phyloP scores from a whole-genome alignment of 2,329 filamentous ascomycete species.

The Albifimbria verrucaria region DNA sequence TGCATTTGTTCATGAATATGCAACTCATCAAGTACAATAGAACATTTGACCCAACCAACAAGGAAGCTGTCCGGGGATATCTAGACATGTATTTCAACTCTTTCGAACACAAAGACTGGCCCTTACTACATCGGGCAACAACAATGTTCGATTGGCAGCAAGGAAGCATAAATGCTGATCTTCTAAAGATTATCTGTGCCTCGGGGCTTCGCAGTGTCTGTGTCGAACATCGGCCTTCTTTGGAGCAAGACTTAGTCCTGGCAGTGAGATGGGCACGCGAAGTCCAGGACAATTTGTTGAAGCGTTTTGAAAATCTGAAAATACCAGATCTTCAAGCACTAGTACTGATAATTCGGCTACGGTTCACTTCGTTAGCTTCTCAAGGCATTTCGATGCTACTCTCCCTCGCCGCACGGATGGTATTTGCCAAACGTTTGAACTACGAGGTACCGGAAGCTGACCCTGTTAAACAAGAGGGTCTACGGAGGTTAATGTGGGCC shows the following conservation, averaged over 20 bases:
- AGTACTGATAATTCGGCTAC: slow-evolving; percentile 15
- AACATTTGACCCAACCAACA: slow-evolving; percentile 10
- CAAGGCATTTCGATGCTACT: slow-evolving; percentile 19
- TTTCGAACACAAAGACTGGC: slow-evolving; percentile 11
- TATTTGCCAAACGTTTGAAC: slow-evolving; percentile 21
- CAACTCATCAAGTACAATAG: not conserved
- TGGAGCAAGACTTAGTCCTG: not conserved
- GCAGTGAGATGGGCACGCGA: slow-evolving; percentile 16
- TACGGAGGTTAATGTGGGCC: slow-evolving; percentile 22
- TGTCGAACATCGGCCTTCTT: not conserved
- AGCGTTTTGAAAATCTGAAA: not conserved
- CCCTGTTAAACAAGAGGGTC: slow-evolving; percentile 17
- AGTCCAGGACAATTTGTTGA: slow-evolving; percentile 9
- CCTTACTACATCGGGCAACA: slow-evolving; percentile 17
- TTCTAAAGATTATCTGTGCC: slow-evolving; percentile 18
- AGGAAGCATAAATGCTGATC: slow-evolving; percentile 11
- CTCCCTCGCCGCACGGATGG: slow-evolving; percentile 18
- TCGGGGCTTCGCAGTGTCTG: slow-evolving; percentile 4
- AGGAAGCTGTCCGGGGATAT: slow-evolving; percentile 4
- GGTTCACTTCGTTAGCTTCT: slow-evolving; percentile 4
- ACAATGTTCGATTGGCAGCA: slow-evolving; percentile 20
- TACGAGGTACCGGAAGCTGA: slow-evolving; percentile 15
- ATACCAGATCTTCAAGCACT: slow-evolving; percentile 16
- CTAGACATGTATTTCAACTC: slow-evolving; percentile 21
- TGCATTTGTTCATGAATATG: not conserved